Evolutionary conservation across 176 grass and related monocot species (phyloP).

Genomic region (Oryza brachyantha): DNA sequence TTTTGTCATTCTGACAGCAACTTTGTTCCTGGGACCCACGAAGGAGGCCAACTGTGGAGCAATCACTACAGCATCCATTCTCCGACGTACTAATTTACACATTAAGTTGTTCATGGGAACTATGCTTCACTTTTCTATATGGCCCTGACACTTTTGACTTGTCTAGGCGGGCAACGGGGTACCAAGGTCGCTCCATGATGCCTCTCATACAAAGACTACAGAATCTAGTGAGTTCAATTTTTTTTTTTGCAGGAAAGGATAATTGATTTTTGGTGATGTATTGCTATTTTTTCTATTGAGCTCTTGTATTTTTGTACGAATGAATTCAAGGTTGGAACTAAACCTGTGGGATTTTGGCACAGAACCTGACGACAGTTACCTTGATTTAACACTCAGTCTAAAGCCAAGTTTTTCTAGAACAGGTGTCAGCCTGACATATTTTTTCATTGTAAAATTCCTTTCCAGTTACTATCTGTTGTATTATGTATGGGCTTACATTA

Average conservation of each 20-base stretch:
- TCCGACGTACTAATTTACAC: slow-evolving; percentile 63
- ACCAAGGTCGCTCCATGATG: slow-evolving; percentile 44
- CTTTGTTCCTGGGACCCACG: slow-evolving; percentile 89
- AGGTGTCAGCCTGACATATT: slow-evolving; percentile 42
- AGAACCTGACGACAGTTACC: slow-evolving; percentile 69
- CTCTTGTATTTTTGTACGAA: slow-evolving; percentile 33
- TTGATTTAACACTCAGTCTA: slow-evolving; percentile 84
- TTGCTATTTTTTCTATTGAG: not conserved
- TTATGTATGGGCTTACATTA: not conserved
- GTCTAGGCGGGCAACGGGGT: slow-evolving; percentile 56
- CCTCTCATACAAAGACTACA: slow-evolving; percentile 28
- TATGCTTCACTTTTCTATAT: slow-evolving; percentile 21
- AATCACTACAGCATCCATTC: slow-evolving; percentile 82
- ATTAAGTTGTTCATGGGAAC: slow-evolving; percentile 7
- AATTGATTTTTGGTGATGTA: not conserved
- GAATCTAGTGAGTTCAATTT: slow-evolving; percentile 47
- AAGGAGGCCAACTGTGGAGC: slow-evolving; percentile 81
- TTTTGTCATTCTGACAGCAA: slow-evolving; percentile 45
- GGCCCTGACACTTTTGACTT: slow-evolving; percentile 24
- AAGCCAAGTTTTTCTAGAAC: slow-evolving; percentile 66
- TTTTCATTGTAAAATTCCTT: not conserved
- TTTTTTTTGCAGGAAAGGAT: not conserved
- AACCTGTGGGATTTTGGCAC: slow-evolving; percentile 73
- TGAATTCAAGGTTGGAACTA: slow-evolving; percentile 67
- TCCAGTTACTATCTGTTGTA: not conserved